Evolutionary conservation across 148 eudicot species (phyloP).

Genomic region (Fagopyrum esculentum): DNA sequence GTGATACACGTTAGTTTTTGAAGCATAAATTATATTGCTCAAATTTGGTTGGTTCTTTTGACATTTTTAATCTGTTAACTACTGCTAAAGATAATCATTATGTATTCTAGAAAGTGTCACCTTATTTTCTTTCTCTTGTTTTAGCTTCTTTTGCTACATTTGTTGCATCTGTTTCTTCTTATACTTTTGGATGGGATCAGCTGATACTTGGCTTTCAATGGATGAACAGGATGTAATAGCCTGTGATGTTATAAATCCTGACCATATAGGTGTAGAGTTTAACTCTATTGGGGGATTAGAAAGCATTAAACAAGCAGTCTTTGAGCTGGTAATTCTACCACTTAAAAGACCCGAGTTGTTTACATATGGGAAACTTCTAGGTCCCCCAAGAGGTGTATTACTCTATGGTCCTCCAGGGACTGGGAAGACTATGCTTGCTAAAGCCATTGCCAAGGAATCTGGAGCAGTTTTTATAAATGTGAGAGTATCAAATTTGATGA

Average conservation of each 20-base stretch:
- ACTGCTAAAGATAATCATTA: too few species aligned
- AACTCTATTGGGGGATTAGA: slow-evolving; percentile 83
- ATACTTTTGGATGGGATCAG: background rate
- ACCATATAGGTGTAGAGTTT: slow-evolving; percentile 79
- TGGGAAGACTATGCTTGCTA: slow-evolving; percentile 98
- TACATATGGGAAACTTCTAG: slow-evolving; percentile 72
- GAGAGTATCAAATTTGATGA: slow-evolving; percentile 81
- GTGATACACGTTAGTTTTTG: background rate
- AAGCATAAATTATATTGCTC: background rate
- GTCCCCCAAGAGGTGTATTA: slow-evolving; percentile 87
- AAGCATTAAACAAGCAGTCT: slow-evolving; percentile 63
- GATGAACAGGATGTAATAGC: slow-evolving; percentile 72
- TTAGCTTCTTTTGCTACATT: background rate
- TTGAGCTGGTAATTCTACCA: slow-evolving; percentile 87
- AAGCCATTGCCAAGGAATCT: slow-evolving; percentile 97
- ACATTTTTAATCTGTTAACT: too few species aligned
- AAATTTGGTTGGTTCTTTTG: too few species aligned
- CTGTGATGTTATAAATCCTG: slow-evolving; percentile 90
- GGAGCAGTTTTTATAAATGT: slow-evolving; percentile 97
- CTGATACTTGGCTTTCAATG: background rate
- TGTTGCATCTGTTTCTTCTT: background rate
- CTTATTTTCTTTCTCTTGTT: background rate
- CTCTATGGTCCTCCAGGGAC: slow-evolving; percentile 97
- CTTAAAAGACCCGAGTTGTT: slow-evolving; percentile 80
- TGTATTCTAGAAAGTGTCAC: background rate